phyloP scores from a whole-genome alignment of 805 yeast species.

The Metschnikowia borealis region DNA sequence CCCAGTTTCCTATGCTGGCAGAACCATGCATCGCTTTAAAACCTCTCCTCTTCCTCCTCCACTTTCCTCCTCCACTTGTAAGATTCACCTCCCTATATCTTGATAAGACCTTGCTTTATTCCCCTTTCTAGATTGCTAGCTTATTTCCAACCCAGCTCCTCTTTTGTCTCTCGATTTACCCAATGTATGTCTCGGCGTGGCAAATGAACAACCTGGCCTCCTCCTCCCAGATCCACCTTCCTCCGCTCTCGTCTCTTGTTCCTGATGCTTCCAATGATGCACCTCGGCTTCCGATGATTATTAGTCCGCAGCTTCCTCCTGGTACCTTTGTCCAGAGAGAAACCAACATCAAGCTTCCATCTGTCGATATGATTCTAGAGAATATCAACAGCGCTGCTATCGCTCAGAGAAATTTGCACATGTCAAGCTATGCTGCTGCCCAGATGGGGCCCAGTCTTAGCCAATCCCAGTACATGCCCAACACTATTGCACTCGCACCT shows the following conservation, averaged over 20 bases:
- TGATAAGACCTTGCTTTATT: background rate
- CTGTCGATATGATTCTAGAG: constrained; percentile 10
- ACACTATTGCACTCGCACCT: background rate
- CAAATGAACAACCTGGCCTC: background rate
- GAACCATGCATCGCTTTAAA: background rate
- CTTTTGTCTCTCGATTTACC: background rate
- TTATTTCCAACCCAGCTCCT: background rate
- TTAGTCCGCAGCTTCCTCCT: background rate
- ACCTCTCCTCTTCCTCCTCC: background rate
- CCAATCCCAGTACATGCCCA: background rate
- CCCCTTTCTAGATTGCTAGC: background rate
- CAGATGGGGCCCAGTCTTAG: background rate
- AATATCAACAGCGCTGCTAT: constrained; percentile 5
- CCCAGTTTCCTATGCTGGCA: constrained; percentile 1
- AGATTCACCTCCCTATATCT: background rate
- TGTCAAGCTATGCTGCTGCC: background rate
- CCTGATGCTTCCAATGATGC: background rate
- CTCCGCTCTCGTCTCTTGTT: background rate
- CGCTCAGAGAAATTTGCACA: background rate
- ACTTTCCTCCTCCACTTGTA: background rate
- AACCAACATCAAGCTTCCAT: constrained; percentile 7
- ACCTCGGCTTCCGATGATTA: background rate
- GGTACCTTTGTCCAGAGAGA: background rate
- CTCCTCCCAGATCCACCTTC: background rate
- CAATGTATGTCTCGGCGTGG: background rate